Evolutionary conservation across 1,139 yeast genomes (phyloP).

Genomic region (Suhomyces bolitotheri): DNA sequence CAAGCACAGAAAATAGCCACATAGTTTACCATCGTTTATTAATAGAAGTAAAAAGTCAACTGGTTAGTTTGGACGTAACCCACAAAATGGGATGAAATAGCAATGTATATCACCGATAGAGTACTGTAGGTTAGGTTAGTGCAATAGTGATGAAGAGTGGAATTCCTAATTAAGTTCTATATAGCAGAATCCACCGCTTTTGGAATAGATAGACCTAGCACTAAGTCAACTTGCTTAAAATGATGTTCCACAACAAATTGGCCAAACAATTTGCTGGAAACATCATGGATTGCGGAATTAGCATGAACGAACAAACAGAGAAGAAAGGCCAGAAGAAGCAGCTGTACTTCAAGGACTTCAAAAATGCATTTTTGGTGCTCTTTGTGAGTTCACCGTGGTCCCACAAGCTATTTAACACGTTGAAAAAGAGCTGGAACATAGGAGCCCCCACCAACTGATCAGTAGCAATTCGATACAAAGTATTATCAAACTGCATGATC

Average conservation of each 20-base stretch:
- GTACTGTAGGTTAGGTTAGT: too few species aligned
- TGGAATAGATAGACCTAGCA: too few species aligned
- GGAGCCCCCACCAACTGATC: conserved; percentile 63
- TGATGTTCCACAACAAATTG: conserved; percentile 55
- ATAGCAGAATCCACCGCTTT: too few species aligned
- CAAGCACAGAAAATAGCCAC: conserved; percentile 18
- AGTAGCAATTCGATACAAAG: conserved; percentile 39
- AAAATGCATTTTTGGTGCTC: conserved; percentile 33
- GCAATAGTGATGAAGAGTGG: too few species aligned
- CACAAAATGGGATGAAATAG: too few species aligned
- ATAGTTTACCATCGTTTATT: too few species aligned
- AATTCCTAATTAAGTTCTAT: too few species aligned
- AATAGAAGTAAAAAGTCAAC: too few species aligned
- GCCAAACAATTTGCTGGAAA: conserved; percentile 62
- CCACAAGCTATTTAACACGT: conserved; percentile 54
- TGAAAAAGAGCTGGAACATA: conserved; percentile 52
- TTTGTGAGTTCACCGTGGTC: conserved; percentile 46
- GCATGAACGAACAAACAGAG: conserved; percentile 50
- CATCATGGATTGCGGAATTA: conserved; percentile 47
- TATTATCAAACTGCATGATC: conserved; percentile 35
- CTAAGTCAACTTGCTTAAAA: conserved; percentile 35
- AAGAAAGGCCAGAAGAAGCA: conserved; percentile 63
- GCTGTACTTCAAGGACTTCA: conserved; percentile 52
- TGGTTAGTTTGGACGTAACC: too few species aligned
- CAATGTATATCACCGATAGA: too few species aligned